Evolutionary conservation across 1,139 yeast genomes (phyloP).

Genomic region (Blastobotrys illinoisensis): DNA sequence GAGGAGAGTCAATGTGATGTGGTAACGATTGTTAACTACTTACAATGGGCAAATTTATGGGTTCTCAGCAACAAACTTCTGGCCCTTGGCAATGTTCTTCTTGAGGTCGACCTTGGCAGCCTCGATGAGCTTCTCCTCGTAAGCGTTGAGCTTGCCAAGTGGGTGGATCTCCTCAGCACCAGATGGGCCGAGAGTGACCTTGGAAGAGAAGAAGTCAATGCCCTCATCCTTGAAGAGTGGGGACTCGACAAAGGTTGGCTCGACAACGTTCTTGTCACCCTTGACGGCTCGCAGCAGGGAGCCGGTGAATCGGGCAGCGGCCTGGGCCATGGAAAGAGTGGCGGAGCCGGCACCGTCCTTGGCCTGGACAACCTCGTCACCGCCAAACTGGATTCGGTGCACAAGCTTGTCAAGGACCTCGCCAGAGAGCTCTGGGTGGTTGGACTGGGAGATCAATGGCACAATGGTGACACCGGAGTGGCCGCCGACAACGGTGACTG

Average conservation of each 20-base stretch:
- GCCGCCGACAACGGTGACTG: slow-evolving; percentile 88
- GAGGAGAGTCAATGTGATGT: too few species aligned
- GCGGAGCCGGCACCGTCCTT: slow-evolving; percentile 95
- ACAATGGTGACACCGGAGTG: slow-evolving; percentile 95
- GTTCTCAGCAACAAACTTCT: slow-evolving; percentile 44
- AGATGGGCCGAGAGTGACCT: slow-evolving; percentile 79
- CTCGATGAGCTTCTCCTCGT: slow-evolving; percentile 64
- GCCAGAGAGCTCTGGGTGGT: slow-evolving; percentile 42
- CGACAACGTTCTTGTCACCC: slow-evolving; percentile 44
- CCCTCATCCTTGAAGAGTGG: slow-evolving; percentile 82
- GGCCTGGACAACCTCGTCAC: slow-evolving; percentile 95
- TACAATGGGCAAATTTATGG: slow-evolving; percentile 26
- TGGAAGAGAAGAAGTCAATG: slow-evolving; percentile 89
- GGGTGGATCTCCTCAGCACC: slow-evolving; percentile 80
- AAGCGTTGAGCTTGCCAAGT: slow-evolving; percentile 75
- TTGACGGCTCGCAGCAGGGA: slow-evolving; percentile 39
- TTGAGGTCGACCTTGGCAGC: slow-evolving; percentile 39
- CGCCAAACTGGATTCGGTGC: slow-evolving; percentile 92
- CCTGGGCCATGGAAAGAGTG: slow-evolving; percentile 94
- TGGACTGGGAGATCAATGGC: slow-evolving; percentile 66
- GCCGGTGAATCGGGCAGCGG: slow-evolving; percentile 76
- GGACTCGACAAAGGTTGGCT: slow-evolving; percentile 58
- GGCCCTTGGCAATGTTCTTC: slow-evolving; percentile 70
- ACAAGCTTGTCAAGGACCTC: slow-evolving; percentile 64
- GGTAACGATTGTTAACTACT: background rate